phyloP scores from a whole-genome alignment of 2,329 filamentous ascomycete genomes.

The Fusarium foetens region DNA sequence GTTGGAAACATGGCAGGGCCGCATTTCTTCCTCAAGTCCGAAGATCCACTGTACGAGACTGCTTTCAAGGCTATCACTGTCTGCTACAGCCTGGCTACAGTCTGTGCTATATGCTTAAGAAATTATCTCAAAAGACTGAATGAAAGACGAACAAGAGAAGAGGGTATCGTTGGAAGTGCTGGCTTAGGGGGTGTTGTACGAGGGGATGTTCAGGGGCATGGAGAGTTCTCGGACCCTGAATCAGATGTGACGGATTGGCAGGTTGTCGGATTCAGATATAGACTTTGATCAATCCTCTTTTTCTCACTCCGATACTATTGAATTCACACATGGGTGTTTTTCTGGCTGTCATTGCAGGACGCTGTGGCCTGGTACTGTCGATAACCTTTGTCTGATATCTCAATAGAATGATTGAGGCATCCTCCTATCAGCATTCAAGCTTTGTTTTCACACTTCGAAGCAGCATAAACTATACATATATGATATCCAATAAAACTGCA shows the following conservation, averaged over 20 bases:
- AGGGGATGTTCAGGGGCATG: constrained; percentile 33
- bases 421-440: neutral
- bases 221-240: constrained; percentile 51
- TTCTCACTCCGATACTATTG: no score
- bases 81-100: constrained; percentile 63
- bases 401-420: neutral
- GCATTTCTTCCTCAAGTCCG: constrained; percentile 61
- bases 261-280: constrained; percentile 68
- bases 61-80: constrained; percentile 66
- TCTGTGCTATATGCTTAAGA: constrained; percentile 56
- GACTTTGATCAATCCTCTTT: constrained; percentile 45
- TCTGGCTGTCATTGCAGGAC: neutral
- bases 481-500: rapidly evolving
- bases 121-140: constrained; percentile 61
- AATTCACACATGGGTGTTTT: neutral
- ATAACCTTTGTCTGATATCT: neutral
- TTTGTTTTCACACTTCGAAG: neutral
- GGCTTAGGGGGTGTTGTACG: constrained; percentile 54
- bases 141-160: constrained; percentile 51
- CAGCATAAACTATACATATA: neutral
- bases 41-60: constrained; percentile 63
- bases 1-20: constrained; percentile 66
- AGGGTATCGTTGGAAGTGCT: constrained; percentile 58
- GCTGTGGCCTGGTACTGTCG: no score
- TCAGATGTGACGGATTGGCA: constrained; percentile 70